Conservation (phyloP, 208 protist species). For the Leishmania tarentolae region DNA sequence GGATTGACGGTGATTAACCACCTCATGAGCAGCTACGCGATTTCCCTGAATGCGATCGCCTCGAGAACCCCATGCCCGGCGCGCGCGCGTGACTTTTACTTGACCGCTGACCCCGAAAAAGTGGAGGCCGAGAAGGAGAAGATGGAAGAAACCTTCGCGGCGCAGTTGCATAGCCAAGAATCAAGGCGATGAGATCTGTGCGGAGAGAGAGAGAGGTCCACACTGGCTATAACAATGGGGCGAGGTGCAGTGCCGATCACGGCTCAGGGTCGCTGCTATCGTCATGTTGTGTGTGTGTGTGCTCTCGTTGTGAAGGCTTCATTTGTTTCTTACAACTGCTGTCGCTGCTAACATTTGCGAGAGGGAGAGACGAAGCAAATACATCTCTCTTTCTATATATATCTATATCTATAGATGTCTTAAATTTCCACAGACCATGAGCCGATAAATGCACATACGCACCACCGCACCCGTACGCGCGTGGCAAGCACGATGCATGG, state of each 20-base stretch:
- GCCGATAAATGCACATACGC: neutral
- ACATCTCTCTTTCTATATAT: neutral
- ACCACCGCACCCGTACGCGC: neutral
- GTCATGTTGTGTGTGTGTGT: neutral
- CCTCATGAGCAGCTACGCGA: constrained; percentile 67
- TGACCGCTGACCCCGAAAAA: constrained; percentile 39
- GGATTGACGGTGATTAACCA: constrained; percentile 77
- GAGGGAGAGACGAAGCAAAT: neutral
- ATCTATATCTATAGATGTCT: too few species aligned
- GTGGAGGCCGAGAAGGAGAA: constrained; percentile 17
- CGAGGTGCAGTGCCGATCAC: neutral
- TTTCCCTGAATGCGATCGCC: constrained; percentile 75
- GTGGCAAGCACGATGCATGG: neutral
- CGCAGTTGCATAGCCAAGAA: neutral
- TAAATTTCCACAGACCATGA: neutral
- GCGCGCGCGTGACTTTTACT: constrained; percentile 30
- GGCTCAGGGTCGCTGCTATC: neutral
- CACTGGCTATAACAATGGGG: neutral
- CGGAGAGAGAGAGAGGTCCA: neutral
- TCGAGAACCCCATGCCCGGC: constrained; percentile 43
- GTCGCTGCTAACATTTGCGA: neutral
- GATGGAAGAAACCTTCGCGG: neutral
- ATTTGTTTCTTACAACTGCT: neutral
- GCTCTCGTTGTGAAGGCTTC: neutral
- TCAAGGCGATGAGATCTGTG: neutral